Evolutionary conservation across 208 protist species (phyloP).

Genomic region (Leishmania tropica): DNA sequence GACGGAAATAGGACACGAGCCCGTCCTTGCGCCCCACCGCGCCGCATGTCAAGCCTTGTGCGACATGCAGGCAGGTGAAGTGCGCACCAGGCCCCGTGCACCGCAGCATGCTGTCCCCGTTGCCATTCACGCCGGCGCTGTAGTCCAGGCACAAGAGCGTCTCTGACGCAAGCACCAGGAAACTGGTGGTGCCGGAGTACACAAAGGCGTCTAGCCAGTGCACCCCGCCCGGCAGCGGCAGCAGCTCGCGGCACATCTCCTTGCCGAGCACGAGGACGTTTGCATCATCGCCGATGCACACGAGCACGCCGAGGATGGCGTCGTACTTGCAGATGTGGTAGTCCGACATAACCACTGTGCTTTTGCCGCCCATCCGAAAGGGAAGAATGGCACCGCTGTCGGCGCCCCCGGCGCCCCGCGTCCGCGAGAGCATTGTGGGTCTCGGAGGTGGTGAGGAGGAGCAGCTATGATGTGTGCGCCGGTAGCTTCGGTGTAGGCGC

Average conservation of each 20-base stretch:
- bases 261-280: slow-evolving; percentile 68
- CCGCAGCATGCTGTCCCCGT: slow-evolving; percentile 36
- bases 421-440: slow-evolving; percentile 8
- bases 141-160: slow-evolving; percentile 75
- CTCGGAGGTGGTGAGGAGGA: neutral
- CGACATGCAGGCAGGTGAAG: slow-evolving; percentile 74
- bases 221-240: slow-evolving; percentile 53
- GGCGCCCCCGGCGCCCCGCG: neutral
- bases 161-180: slow-evolving; percentile 78
- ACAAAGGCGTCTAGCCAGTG: slow-evolving; percentile 78
- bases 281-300: slow-evolving; percentile 77
- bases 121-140: slow-evolving; percentile 24
- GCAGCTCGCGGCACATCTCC: slow-evolving; percentile 54
- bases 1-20: slow-evolving; percentile 69
- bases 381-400: slow-evolving; percentile 16
- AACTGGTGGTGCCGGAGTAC: slow-evolving; percentile 77
- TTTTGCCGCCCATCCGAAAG: slow-evolving; percentile 52
- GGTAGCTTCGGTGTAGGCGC: neutral
- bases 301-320: slow-evolving; percentile 65
- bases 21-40: slow-evolving; percentile 71
- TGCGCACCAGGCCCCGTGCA: slow-evolving; percentile 27
- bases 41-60: slow-evolving; percentile 75
- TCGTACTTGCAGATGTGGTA: slow-evolving; percentile 85
- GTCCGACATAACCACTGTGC: slow-evolving; percentile 72
- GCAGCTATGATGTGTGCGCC: neutral